phyloP scores from a whole-genome alignment of 768 basidiomycete genomes.

The Polyporus arcularius region DNA sequence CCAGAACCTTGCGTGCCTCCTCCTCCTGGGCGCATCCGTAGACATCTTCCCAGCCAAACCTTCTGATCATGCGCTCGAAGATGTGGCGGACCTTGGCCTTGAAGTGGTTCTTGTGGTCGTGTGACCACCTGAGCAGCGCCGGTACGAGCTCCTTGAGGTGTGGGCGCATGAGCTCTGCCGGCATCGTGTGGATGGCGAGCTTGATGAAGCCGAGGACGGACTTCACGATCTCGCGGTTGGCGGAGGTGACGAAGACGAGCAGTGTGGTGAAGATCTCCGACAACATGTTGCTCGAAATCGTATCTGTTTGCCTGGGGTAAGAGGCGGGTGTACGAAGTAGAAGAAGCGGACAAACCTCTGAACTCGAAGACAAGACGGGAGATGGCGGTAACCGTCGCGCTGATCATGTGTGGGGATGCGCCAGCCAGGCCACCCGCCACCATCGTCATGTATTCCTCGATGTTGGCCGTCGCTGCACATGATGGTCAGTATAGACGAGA shows the following conservation, averaged over 20 bases:
- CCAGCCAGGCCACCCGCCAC: conserved; percentile 92
- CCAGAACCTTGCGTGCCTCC: conserved; percentile 83
- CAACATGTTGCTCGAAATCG: conserved; percentile 70
- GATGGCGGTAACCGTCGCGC: conserved; percentile 92
- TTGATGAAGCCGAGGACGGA: conserved; percentile 95
- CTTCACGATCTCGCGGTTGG: conserved; percentile 97
- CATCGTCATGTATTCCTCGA: conserved; percentile 97
- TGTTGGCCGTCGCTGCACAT: conserved; percentile 59
- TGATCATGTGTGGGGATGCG: conserved; percentile 96
- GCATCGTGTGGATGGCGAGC: conserved; percentile 85
- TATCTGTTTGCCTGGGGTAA: conserved; percentile 43
- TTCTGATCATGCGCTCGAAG: conserved; percentile 91
- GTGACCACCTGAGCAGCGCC: conserved; percentile 86
- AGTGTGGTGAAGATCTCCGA: conserved; percentile 85
- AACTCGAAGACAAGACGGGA: conserved; percentile 96
- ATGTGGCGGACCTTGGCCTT: conserved; percentile 96
- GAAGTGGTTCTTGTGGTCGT: conserved; percentile 99
- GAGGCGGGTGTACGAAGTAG: too few relatives aligned
- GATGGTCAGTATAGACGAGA: neutral
- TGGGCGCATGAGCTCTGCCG: conserved; percentile 69
- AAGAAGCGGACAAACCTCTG: conserved; percentile 58
- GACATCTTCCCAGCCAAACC: conserved; percentile 87
- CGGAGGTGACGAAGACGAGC: conserved; percentile 87
- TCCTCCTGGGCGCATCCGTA: conserved; percentile 73
- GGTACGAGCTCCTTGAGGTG: conserved; percentile 81